Conservation (phyloP, 345 rosid genomes). For the Odontarrhena argentea region DNA sequence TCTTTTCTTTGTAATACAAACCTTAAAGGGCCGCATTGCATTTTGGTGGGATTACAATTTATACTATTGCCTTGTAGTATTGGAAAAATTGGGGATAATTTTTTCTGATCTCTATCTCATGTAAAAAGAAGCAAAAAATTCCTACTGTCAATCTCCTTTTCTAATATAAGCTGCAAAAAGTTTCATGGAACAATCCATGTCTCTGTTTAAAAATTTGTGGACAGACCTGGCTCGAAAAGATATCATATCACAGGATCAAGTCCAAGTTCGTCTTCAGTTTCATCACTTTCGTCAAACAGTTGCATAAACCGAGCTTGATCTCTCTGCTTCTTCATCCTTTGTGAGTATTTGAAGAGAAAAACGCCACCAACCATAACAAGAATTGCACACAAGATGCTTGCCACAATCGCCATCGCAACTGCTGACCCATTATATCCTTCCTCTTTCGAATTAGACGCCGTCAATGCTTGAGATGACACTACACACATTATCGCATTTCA, state of each 20-base stretch:
- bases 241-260: conserved; percentile 47
- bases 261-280: conserved; percentile 87
- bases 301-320: conserved; percentile 90
- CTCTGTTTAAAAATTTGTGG: background rate
- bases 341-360: conserved; percentile 54
- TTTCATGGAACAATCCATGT: conserved; percentile 16
- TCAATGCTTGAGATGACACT: conserved; percentile 24
- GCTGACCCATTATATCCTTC: conserved; percentile 42
- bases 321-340: conserved; percentile 74
- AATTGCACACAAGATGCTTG: conserved; percentile 45
- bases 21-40: background rate
- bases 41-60: background rate
- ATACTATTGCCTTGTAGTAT: background rate
- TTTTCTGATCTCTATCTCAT: conserved; percentile 7
- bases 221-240: background rate
- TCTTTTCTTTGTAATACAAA: conserved; percentile 17
- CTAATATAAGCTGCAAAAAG: conserved; percentile 15
- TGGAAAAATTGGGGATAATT: background rate
- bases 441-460: conserved; percentile 23
- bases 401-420: conserved; percentile 49
- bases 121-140: conserved; percentile 14
- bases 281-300: conserved; percentile 90
- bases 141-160: conserved; percentile 8
- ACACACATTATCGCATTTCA: conserved; percentile 5
- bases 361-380: conserved; percentile 50